A percentile compares a stretch with the other conserved stretches of the same genome.
Evolutionary conservation across 148 eudicot genomes (phyloP).

Genomic region (Polygonum aviculare): DNA sequence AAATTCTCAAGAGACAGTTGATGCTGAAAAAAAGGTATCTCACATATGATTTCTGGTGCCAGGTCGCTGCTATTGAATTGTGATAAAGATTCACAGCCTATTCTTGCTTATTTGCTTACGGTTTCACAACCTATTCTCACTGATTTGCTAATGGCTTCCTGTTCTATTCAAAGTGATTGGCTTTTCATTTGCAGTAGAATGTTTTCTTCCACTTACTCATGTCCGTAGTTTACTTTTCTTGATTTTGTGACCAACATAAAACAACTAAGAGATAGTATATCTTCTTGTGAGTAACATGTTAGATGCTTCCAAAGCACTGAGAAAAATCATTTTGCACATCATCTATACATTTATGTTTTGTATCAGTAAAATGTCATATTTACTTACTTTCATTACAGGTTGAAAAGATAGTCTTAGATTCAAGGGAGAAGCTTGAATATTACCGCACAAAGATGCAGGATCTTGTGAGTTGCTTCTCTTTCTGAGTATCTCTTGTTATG

Average conservation of each 20-base stretch:
- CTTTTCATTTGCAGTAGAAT: not conserved
- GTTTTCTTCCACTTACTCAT: not conserved
- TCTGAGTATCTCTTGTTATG: not conserved
- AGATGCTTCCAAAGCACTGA: slow-evolving; percentile 3
- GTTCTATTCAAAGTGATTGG: not conserved
- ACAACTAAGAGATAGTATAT: not conserved
- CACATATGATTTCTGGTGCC: not conserved
- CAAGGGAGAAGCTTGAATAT: slow-evolving; percentile 85
- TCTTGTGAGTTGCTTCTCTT: slow-evolving; percentile 59
- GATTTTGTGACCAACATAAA: not conserved
- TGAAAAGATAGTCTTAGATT: slow-evolving; percentile 68
- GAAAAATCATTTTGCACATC: not conserved
- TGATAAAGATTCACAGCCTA: not conserved
- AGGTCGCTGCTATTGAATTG: not conserved
- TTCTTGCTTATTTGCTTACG: not conserved
- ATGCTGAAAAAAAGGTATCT: slow-evolving; percentile 51
- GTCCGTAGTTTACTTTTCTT: not conserved
- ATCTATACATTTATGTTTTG: not conserved
- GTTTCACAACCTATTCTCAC: not conserved
- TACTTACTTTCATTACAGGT: slow-evolving; percentile 27
- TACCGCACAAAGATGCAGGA: slow-evolving; percentile 97
- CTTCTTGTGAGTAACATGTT: not conserved
- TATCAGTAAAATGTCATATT: not conserved
- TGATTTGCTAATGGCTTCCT: not conserved
- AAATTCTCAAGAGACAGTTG: slow-evolving; percentile 32